Evolutionary conservation across 176 grass and related monocot species (phyloP).

Genomic region (Carex cristatella): DNA sequence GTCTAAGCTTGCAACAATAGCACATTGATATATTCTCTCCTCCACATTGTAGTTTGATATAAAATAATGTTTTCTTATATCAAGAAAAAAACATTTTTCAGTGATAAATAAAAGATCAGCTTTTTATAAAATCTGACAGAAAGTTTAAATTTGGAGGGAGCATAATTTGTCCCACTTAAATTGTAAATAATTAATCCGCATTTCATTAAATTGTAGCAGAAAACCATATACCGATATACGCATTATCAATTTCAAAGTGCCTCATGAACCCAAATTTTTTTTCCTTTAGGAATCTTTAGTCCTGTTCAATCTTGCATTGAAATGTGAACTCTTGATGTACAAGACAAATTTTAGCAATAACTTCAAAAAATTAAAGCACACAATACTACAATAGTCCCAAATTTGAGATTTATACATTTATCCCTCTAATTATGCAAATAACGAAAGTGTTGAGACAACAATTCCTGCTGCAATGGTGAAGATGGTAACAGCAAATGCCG

Average conservation of each 20-base stretch:
- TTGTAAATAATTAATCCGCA: neutral
- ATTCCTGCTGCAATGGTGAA: neutral
- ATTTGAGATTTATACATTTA: neutral
- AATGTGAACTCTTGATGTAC: slow-evolving; percentile 1
- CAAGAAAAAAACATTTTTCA: too few species aligned
- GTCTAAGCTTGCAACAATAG: too few species aligned
- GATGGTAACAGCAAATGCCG: neutral
- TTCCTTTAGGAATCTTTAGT: neutral
- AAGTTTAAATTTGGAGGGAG: neutral
- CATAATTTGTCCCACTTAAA: neutral
- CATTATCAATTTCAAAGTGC: neutral
- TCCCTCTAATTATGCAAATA: neutral
- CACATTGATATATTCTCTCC: too few species aligned
- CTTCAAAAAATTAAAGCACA: neutral
- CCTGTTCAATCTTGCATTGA: neutral
- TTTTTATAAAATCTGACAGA: neutral
- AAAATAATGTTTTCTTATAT: too few species aligned
- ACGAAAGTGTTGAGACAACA: neutral
- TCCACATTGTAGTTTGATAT: too few species aligned
- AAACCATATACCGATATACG: neutral
- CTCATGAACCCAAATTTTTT: neutral
- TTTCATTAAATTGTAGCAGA: neutral
- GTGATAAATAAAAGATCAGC: too few species aligned
- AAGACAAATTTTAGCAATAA: neutral
- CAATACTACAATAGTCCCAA: neutral